Evolutionary conservation across 768 basidiomycete genomes (phyloP), one percentile per base, ranked within the genome.

Genomic region (Rhizopogon vinicolor): DNA sequence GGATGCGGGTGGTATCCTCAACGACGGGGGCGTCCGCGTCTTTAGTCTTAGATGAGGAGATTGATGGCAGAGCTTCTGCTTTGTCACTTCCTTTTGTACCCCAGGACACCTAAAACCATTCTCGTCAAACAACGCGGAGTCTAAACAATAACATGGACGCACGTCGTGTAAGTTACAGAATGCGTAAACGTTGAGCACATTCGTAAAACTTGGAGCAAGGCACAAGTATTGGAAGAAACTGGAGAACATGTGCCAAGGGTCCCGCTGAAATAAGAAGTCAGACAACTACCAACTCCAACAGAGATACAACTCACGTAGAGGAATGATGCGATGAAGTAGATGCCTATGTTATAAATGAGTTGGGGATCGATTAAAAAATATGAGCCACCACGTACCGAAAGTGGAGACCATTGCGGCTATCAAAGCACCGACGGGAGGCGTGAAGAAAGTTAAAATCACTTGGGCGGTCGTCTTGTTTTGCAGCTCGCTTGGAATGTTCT

Each of bases 231-330:
- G 95, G 62, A 87, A 74, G 79, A 97, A 93, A 62, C 91, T 93
- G 25, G 91, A 91, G 72, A 95, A 86, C 86, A 98, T 89, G 72
- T 98, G 95, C 95, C 95, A 98, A 5, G 95, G 95, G 72, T 98
- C 95, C 58, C 91, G 86, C 89, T 93, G 58, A 31, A 57, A 48
- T n/a, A 43, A 19, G 25, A 52, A 35, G 25, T 66, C 51, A 55
- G 45, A 14, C 19, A 13, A 52, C 3, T 54, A 57, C 22, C 51
- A 31, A 28, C 31, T 54, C 5, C 28, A 39, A n/a, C 13, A 48
- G 28, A 3, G 16, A 8, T 44, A 13, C 1, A 29, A 76, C 90
- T 75, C 59, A 92, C 90, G 63, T 91, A 95, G 64, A 93, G 83
- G 72, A 93, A 80, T 0, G 91, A 95, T 3, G 92, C 82, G 22